Percentiles rank a stretch among this genome's conserved stretches.
Conservation (phyloP, 805 yeast genomes). For the Candida andamanensis region DNA sequence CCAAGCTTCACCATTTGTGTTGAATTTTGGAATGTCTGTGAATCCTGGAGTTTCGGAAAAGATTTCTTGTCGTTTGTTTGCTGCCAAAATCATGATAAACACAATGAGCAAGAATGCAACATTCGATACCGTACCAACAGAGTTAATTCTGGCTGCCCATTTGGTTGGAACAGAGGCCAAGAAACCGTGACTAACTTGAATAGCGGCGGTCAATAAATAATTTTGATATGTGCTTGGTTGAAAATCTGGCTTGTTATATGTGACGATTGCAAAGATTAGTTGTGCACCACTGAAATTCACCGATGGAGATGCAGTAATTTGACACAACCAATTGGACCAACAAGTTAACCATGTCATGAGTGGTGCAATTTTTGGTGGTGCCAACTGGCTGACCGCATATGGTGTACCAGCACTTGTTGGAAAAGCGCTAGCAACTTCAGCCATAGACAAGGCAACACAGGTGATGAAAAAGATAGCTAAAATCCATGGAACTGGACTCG, state of each 20-base stretch:
- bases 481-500: constrained; percentile 58
- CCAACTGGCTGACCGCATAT: constrained; percentile 59
- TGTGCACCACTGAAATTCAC: constrained; percentile 54
- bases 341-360: constrained; percentile 58
- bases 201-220: constrained; percentile 48
- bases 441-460: constrained; percentile 57
- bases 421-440: constrained; percentile 60
- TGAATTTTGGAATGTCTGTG: constrained; percentile 38
- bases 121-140: constrained; percentile 46
- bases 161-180: constrained; percentile 52
- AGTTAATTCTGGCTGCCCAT: constrained; percentile 48
- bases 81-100: constrained; percentile 50
- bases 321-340: constrained; percentile 62
- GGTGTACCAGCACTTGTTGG: constrained; percentile 70
- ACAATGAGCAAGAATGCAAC: constrained; percentile 46
- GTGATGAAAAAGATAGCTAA: constrained; percentile 52
- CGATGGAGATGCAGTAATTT: constrained; percentile 58
- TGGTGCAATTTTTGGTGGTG: constrained; percentile 51
- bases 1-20: constrained; percentile 49
- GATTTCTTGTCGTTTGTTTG: constrained; percentile 38
- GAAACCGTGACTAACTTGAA: constrained; percentile 42
- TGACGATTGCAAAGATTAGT: constrained; percentile 49
- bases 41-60: constrained; percentile 11
- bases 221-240: constrained; percentile 44
- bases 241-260: constrained; percentile 35